Evolutionary conservation across 495 filamentous ascomycete genomes (phyloP).

Genomic region (Penicillium longicatenatum): DNA sequence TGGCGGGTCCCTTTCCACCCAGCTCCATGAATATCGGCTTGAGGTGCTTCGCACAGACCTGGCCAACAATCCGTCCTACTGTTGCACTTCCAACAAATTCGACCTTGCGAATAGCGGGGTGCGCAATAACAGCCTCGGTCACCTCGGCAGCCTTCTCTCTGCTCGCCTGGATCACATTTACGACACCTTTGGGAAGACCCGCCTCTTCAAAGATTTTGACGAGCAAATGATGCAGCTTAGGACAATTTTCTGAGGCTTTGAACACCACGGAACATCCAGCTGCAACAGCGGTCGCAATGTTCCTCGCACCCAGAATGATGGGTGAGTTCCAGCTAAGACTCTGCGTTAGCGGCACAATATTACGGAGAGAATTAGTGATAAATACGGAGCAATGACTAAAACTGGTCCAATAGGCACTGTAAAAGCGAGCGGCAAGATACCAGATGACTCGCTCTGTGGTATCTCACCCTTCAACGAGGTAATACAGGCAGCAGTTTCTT

Average conservation of each 20-base stretch:
- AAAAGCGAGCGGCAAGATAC: slow-evolving; percentile 49
- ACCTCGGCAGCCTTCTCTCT: slow-evolving; percentile 55
- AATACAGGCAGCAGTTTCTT: background rate
- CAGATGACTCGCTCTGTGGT: background rate
- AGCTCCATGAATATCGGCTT: slow-evolving; percentile 73
- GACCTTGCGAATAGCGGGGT: slow-evolving; percentile 59
- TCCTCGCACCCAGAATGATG: slow-evolving; percentile 56
- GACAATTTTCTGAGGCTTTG: slow-evolving; percentile 70
- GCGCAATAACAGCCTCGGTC: slow-evolving; percentile 56
- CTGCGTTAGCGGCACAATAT: background rate
- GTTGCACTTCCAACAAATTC: slow-evolving; percentile 67
- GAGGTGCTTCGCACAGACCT: slow-evolving; percentile 59
- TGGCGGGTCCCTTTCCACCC: slow-evolving; percentile 66
- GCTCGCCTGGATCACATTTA: slow-evolving; percentile 59
- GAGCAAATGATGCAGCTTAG: slow-evolving; percentile 59
- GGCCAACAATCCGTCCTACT: slow-evolving; percentile 60
- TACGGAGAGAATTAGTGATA: background rate
- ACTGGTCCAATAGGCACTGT: slow-evolving; percentile 82
- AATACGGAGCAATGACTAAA: slow-evolving; percentile 55
- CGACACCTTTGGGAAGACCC: slow-evolving; percentile 41
- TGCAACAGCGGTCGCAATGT: slow-evolving; percentile 69
- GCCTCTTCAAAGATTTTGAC: slow-evolving; percentile 18
- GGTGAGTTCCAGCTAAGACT: slow-evolving; percentile 57
- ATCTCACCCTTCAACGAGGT: background rate
- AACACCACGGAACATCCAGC: slow-evolving; percentile 69